Percentiles rank a stretch among this genome's conserved stretches.
Conservation (phyloP, 2,329 filamentous ascomycete genomes). For the Daldinia sp. region DNA sequence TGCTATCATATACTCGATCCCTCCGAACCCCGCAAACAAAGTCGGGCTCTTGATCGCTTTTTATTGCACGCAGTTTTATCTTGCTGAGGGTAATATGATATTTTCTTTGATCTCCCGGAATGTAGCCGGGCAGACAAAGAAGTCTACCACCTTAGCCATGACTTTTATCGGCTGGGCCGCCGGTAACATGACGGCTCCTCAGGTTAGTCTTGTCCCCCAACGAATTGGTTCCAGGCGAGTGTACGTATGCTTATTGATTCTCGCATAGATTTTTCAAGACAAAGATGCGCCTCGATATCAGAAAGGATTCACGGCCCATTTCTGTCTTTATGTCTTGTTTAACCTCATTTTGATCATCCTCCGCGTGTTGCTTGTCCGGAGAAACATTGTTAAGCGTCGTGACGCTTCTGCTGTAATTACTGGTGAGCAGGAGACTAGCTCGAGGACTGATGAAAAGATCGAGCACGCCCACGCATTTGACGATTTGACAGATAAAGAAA, state of each 20-base stretch:
- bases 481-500: constrained; percentile 5
- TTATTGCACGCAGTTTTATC: constrained; percentile 60
- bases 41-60: constrained; percentile 57
- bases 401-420: background rate
- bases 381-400: constrained; percentile 40
- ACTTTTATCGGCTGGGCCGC: constrained; percentile 58
- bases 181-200: constrained; percentile 58
- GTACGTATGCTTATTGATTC: background rate
- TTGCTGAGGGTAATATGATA: constrained; percentile 57
- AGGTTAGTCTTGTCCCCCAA: constrained; percentile 7
- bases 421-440: background rate
- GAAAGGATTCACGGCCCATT: constrained; percentile 53
- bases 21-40: constrained; percentile 48
- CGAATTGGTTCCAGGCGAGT: background rate
- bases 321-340: constrained; percentile 53
- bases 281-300: constrained; percentile 51
- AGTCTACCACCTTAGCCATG: constrained; percentile 56
- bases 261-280: constrained; percentile 52
- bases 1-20: constrained; percentile 55
- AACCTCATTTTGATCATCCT: constrained; percentile 48
- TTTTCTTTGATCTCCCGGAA: constrained; percentile 58
- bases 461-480: background rate
- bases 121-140: constrained; percentile 59
- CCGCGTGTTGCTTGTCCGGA: constrained; percentile 45
- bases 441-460: background rate